A percentile compares a stretch with the other conserved stretches of the same genome.
These are phyloP conservation scores for Penicillium sp. DNA, from an alignment of 2,329 filamentous ascomycete genomes.

Conservation along the genomic window DNA sequence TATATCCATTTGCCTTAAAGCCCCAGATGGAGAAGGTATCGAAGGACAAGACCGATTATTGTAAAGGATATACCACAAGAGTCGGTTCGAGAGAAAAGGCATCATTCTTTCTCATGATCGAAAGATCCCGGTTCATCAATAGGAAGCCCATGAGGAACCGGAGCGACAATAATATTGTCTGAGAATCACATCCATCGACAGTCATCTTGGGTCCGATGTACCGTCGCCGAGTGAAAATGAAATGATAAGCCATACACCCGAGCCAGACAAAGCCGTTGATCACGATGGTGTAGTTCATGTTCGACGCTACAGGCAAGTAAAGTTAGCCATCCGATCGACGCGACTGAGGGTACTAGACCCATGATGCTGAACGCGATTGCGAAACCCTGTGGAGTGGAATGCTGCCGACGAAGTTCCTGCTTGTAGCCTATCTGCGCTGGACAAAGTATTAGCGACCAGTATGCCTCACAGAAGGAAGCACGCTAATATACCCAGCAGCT, in stretches of 20 bases:
- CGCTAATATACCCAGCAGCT: not conserved
- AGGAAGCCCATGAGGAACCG: no score
- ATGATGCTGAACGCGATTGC: constrained; percentile 61
- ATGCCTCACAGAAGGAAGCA: not conserved
- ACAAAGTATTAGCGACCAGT: not conserved
- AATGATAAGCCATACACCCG: constrained; percentile 56
- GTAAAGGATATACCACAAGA: not conserved
- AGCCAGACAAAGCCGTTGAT: constrained; percentile 60
- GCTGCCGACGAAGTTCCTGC: constrained; percentile 61
- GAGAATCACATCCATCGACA: constrained; percentile 34
- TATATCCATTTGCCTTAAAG: not conserved
- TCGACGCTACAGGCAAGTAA: constrained; percentile 30
- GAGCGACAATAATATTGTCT: not conserved
- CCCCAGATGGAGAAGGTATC: not conserved
- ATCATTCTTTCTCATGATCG: not conserved
- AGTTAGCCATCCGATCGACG: constrained; percentile 34
- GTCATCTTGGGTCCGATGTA: constrained; percentile 61
- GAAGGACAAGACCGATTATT: not conserved
- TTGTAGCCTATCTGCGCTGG: constrained; percentile 49
- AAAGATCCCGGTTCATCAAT: not conserved
- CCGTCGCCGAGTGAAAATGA: constrained; percentile 58
- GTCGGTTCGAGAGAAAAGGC: not conserved
- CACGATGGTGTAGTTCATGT: constrained; percentile 64
- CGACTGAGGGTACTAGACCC: constrained; percentile 60
- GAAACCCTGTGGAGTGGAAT: constrained; percentile 62